phyloP scores from a whole-genome alignment of 106 monocot genomes.

The Allium cepa region DNA sequence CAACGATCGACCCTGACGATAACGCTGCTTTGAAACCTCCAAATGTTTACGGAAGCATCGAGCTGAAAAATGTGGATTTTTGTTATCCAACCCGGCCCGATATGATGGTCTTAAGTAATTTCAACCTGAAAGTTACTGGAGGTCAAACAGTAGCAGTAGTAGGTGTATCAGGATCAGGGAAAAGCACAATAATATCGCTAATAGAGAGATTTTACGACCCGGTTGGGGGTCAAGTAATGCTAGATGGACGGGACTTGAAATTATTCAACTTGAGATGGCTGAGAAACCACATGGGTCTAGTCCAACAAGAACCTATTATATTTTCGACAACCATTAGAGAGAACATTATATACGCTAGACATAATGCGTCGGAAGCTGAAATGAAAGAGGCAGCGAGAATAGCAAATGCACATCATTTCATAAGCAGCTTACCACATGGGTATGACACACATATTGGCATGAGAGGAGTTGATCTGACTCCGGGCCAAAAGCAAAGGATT shows the following conservation, averaged over 20 bases:
- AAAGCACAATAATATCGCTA: slow-evolving; percentile 93
- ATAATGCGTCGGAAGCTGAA: slow-evolving; percentile 94
- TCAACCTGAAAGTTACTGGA: slow-evolving; percentile 83
- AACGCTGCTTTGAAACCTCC: slow-evolving; percentile 82
- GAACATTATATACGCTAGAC: slow-evolving; percentile 95
- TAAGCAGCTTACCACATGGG: slow-evolving; percentile 96
- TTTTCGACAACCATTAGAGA: slow-evolving; percentile 97
- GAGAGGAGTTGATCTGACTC: slow-evolving; percentile 92
- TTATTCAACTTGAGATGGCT: slow-evolving; percentile 88
- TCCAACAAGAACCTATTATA: slow-evolving; percentile 94
- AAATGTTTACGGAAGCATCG: slow-evolving; percentile 86
- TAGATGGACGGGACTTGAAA: slow-evolving; percentile 91
- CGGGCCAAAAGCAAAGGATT: slow-evolving; percentile 94
- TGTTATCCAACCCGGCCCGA: slow-evolving; percentile 81
- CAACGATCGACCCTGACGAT: slow-evolving; percentile 93
- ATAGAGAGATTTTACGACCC: slow-evolving; percentile 99
- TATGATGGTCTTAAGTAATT: slow-evolving; percentile 74
- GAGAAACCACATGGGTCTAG: slow-evolving; percentile 89
- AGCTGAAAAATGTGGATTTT: slow-evolving; percentile 82
- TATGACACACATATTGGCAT: slow-evolving; percentile 96
- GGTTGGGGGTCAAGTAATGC: slow-evolving; percentile 62
- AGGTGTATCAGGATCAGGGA: slow-evolving; percentile 95
- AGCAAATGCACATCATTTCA: slow-evolving; percentile 99
- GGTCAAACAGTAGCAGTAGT: slow-evolving; percentile 96
- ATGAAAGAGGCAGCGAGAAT: slow-evolving; percentile 98